Base-by-base conservation (phyloP, 2,329 filamentous ascomycete species). In the Xylaria sp. region DNA sequence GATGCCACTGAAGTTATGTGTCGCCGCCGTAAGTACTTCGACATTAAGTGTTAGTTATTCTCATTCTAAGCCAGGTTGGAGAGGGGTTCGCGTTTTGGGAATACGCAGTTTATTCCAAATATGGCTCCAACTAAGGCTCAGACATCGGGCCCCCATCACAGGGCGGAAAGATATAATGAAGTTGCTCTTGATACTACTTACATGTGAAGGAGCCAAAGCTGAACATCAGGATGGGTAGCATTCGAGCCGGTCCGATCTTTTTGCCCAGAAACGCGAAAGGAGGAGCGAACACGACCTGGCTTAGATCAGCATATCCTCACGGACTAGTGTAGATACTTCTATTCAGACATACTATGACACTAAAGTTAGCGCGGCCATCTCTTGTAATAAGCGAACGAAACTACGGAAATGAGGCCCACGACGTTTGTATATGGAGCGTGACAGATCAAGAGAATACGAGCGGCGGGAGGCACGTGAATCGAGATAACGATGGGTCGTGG, bases 191-290 rank as follows among this genome's bases (percentile, higher is more conserved):
- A 34, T n/a, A 23, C 15, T 36, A 70, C 68, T 66, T 13, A 70
- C 68, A 78, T 0, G 91, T 92, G 76, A 90, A 86, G 4, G 81
- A 83, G 8, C 91, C 91, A 75, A 93, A 93, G 45, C 78, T 82
- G 70, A 90, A 84, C 90, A 93, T 93, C 78, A 92, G 60, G 50
- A 78, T 59, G 0, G 90, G 89, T 9, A 93, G 80, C 10, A 91
- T 88, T 20, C 85, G 82, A 64, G 87, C 84, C 0, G 90, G 88
- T 0, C 90, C 89, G 73, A 85, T 91, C 69, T 87, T 90, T 81
- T 93, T 93, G 23, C 90, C 90, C 4, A 91, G 75, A 80, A 93
- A 90, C 60, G 81, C 80, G 18, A 92, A 78, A 1, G 89, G 87
- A 0, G 89, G 90, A 1, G 89, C 90, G 62, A 89, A 91, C 3